These are phyloP conservation scores for Plantago ovata DNA, from an alignment of 257 asterid genomes.

Conservation along the genomic window DNA sequence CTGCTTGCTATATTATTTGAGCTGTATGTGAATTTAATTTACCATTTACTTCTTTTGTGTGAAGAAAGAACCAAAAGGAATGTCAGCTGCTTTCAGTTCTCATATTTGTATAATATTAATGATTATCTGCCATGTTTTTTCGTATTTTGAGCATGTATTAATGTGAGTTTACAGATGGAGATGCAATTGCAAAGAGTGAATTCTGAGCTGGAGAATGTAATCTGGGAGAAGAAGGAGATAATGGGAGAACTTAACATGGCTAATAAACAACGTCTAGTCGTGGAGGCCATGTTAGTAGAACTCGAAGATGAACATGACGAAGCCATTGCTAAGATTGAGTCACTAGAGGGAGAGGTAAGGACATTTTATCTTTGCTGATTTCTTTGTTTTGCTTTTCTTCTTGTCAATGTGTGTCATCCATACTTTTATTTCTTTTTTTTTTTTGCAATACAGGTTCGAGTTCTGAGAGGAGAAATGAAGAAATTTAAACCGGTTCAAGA, in stretches of 20 bases:
- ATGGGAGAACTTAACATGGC: constrained; percentile 33
- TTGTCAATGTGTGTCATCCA: not conserved
- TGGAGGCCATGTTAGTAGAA: constrained; percentile 43
- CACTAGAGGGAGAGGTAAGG: constrained; percentile 46
- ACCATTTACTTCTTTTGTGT: not conserved
- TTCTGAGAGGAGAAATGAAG: constrained; percentile 36
- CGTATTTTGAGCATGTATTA: constrained; percentile 5
- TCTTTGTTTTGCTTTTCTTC: not conserved
- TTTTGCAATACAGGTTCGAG: constrained; percentile 33
- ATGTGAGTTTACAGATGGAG: constrained; percentile 50
- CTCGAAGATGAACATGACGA: constrained; percentile 64
- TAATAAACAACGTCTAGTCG: constrained; percentile 28
- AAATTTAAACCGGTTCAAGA: constrained; percentile 34
- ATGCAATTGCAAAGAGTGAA: constrained; percentile 37
- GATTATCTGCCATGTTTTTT: not conserved
- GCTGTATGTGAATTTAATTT: not conserved
- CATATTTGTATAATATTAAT: not conserved
- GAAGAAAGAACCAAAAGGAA: not conserved
- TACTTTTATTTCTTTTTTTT: not conserved
- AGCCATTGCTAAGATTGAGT: constrained; percentile 45
- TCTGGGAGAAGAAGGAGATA: constrained; percentile 43
- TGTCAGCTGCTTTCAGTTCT: not conserved
- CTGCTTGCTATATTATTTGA: not conserved
- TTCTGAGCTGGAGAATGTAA: constrained; percentile 35
- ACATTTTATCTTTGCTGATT: not conserved